Percentiles rank a stretch among this genome's conserved stretches.
phyloP scores from a whole-genome alignment of 2,329 filamentous ascomycete genomes.

The Penicillium sclerotiorum region DNA sequence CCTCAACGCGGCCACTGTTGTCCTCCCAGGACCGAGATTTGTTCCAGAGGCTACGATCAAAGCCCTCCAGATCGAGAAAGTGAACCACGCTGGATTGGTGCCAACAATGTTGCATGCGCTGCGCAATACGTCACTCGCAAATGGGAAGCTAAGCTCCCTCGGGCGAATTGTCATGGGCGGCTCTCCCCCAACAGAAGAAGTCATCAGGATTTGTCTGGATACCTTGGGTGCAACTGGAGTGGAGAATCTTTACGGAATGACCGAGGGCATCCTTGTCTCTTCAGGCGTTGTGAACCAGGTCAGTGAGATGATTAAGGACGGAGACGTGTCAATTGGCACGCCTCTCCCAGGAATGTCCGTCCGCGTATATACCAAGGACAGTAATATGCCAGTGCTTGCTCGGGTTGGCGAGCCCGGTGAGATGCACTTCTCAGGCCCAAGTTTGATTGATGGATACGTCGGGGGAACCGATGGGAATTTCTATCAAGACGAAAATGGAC shows the following conservation, averaged over 20 bases:
- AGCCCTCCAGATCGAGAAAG: constrained; percentile 6
- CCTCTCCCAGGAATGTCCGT: constrained; percentile 1
- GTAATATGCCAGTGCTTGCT: not conserved
- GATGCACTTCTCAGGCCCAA: constrained; percentile 10
- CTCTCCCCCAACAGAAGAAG: constrained; percentile 14
- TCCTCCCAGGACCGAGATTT: constrained; percentile 14
- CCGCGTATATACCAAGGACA: constrained; percentile 7
- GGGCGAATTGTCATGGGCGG: constrained; percentile 13
- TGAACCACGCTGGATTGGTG: constrained; percentile 7
- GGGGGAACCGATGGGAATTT: constrained; percentile 11
- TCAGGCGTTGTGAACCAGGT: not conserved
- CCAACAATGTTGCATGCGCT: constrained; percentile 15
- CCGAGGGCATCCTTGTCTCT: constrained; percentile 10
- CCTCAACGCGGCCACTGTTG: constrained; percentile 15
- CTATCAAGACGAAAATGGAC: constrained; percentile 14
- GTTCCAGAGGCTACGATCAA: constrained; percentile 10
- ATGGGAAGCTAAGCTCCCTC: constrained; percentile 5
- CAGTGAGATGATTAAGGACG: constrained; percentile 1
- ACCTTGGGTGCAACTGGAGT: constrained; percentile 13
- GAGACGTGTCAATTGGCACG: constrained; percentile 2
- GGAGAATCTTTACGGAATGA: constrained; percentile 21
- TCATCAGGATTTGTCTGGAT: constrained; percentile 14
- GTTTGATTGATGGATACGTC: constrained; percentile 12
- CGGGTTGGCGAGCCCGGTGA: constrained; percentile 3
- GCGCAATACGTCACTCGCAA: not conserved